Evolutionary conservation across 352 stramenopile genomes (phyloP).

Genomic region (Phytophthora sansomeana): DNA sequence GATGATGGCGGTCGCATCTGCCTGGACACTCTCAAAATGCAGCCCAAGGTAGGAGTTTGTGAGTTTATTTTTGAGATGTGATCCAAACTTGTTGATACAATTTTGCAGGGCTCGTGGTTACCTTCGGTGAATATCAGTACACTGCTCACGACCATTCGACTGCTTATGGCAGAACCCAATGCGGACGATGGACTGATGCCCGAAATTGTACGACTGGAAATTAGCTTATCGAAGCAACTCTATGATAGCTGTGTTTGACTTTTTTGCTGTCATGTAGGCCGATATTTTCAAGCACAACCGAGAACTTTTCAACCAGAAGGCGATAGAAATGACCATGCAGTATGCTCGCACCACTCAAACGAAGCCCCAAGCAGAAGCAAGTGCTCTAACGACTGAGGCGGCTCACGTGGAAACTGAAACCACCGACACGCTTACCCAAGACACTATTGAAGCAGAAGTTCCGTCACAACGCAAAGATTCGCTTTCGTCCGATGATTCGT

Average conservation of each 20-base stretch:
- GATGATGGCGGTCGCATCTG: slow-evolving; percentile 90
- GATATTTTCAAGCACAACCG: slow-evolving; percentile 84
- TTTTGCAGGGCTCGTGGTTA: slow-evolving; percentile 82
- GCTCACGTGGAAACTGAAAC: slow-evolving; percentile 2
- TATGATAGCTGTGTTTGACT: neutral
- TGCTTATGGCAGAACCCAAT: slow-evolving; percentile 93
- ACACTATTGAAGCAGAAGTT: slow-evolving; percentile 22
- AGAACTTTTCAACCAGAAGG: slow-evolving; percentile 73
- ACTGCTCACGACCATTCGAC: slow-evolving; percentile 89
- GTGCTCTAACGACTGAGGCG: neutral
- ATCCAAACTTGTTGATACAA: neutral
- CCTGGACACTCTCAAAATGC: slow-evolving; percentile 93
- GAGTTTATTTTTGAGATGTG: slow-evolving; percentile 6
- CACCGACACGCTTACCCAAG: slow-evolving; percentile 21
- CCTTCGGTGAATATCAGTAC: slow-evolving; percentile 94
- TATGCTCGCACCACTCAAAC: slow-evolving; percentile 44
- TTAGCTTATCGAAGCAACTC: no score
- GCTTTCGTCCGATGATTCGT: slow-evolving; percentile 45
- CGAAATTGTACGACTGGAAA: slow-evolving; percentile 68
- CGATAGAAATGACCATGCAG: slow-evolving; percentile 63
- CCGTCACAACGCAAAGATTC: slow-evolving; percentile 22
- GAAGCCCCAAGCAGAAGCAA: slow-evolving; percentile 10
- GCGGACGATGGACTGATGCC: slow-evolving; percentile 92
- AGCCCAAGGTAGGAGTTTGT: slow-evolving; percentile 66
- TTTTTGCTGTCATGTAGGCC: slow-evolving; percentile 43